Percentiles rank a stretch among this genome's conserved stretches.
phyloP scores from a whole-genome alignment of 768 basidiomycete species.

The Leucocoprinus sp. region DNA sequence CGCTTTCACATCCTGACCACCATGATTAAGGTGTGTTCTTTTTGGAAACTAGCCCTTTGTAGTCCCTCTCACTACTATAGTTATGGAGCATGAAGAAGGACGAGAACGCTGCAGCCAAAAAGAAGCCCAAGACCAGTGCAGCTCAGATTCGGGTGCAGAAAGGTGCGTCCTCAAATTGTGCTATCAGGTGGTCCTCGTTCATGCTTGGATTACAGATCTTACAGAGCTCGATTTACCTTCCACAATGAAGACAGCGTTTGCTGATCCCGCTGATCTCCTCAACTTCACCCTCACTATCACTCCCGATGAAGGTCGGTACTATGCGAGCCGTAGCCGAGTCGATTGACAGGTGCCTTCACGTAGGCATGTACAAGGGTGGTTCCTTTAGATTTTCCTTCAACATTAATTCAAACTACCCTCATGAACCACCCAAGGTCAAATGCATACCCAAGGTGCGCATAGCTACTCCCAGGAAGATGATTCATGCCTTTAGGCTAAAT shows the following conservation, averaged over 20 bases:
- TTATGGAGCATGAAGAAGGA: constrained; percentile 99
- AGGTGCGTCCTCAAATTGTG: constrained; percentile 44
- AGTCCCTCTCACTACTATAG: constrained; percentile 31
- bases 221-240: constrained; percentile 94
- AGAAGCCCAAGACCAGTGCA: constrained; percentile 96
- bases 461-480: neutral
- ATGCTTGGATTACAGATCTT: constrained; percentile 50
- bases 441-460: constrained; percentile 80
- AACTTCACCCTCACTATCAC: constrained; percentile 94
- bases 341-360: neutral
- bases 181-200: constrained; percentile 2
- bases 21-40: constrained; percentile 38
- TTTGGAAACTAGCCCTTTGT: neutral
- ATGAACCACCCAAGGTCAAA: constrained; percentile 98
- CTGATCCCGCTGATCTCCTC: constrained; percentile 89
- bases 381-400: constrained; percentile 88
- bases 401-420: constrained; percentile 98
- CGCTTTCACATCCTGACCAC: constrained; percentile 21
- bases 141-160: constrained; percentile 99
- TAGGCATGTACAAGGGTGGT: constrained; percentile 98
- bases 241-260: constrained; percentile 94
- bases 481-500: constrained; percentile 10
- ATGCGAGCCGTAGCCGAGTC: neutral
- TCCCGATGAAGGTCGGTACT: constrained; percentile 83
- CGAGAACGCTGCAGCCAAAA: constrained; percentile 95